phyloP scores from a whole-genome alignment of 192 early-diverging fungal species.

The Lunasporangiospora selenospora region DNA sequence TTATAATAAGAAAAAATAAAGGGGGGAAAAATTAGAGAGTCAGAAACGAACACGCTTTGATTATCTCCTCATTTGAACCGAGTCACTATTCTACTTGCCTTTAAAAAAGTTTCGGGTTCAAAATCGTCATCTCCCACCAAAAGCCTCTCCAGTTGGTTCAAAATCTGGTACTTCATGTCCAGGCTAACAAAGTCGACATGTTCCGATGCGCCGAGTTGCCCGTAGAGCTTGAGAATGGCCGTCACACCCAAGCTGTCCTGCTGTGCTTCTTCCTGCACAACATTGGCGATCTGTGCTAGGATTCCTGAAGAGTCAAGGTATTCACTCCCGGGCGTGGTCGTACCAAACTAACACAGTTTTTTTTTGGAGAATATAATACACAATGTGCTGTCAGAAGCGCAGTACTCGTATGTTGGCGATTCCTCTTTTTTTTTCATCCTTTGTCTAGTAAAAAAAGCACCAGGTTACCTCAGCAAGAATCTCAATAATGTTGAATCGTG shows the following conservation, averaged over 20 bases:
- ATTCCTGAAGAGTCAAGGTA: slow-evolving; percentile 30
- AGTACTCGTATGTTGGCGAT: too few relatives aligned
- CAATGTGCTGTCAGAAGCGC: too few relatives aligned
- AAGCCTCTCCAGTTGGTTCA: slow-evolving; percentile 21
- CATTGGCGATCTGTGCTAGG: slow-evolving; percentile 1
- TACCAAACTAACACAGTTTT: slow-evolving; percentile 23
- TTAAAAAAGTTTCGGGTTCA: slow-evolving; percentile 12
- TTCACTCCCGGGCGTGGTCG: slow-evolving; percentile 17
- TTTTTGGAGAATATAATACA: too few relatives aligned
- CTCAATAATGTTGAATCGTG: slow-evolving; percentile 42
- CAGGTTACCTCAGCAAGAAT: slow-evolving; percentile 30
- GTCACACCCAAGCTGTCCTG: slow-evolving; percentile 15
- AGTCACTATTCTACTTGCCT: slow-evolving; percentile 3
- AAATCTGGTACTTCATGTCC: slow-evolving; percentile 42
- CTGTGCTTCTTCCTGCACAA: slow-evolving; percentile 10
- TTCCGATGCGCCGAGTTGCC: slow-evolving; percentile 18
- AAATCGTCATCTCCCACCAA: slow-evolving; percentile 13
- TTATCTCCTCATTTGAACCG: too few relatives aligned
- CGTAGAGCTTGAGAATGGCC: slow-evolving; percentile 34
- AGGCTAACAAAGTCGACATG: slow-evolving; percentile 12
- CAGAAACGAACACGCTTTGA: too few relatives aligned
- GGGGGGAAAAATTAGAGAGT: too few relatives aligned
- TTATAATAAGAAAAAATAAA: background rate
- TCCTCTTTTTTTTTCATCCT: too few relatives aligned
- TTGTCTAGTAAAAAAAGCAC: too few relatives aligned